Base-by-base conservation (phyloP, 2,329 filamentous ascomycete genomes). In the Exophiala spinifera region DNA sequence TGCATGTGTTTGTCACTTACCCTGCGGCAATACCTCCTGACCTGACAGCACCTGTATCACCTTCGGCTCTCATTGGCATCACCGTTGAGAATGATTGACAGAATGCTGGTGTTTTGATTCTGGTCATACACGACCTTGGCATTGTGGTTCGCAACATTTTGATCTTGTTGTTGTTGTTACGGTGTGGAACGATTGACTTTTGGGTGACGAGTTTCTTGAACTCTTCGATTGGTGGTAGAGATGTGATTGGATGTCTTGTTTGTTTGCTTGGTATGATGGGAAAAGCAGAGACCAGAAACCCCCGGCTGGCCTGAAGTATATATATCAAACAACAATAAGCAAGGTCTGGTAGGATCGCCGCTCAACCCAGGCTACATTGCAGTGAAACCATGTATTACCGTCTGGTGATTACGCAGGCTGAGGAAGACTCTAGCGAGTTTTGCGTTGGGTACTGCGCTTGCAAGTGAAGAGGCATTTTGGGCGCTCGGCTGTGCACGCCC, bases 101-200 rank as follows among this genome's bases (percentile, higher is more conserved):
- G 33, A 60, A 60, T n/a, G 55, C 55, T 21, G 57, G 57, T n/a
- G 57, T 60, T 37, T 28, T 20, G 51, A 60, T 60, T 21, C 57
- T 57, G 46, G 42, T 57, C 44, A 46, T 52, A 40, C 52, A 57
- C 45, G 45, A 43, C 44, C 51, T 55, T n/a, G 49, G 49, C n/a
- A 60, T 60, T 33, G 44, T 49, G 28, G 57, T 60, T 55, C 57
- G 51, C 33, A 60, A 52, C 57, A 60, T 60, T 43, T 55, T 39
- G 28, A 28, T 17, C n/a, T 19, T 25, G 23, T 25, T 25, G 23
- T 40, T 47, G 17, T 19, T 42, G 39, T 34, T 46, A 25, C 20
- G 44, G 13, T 19, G 43, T 31, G 25, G 43, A 40, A 42, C 25
- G 51, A 25, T 17, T 37, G 28, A 21, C 19, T 37, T n/a, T 39